Base-by-base conservation (phyloP, 2,329 filamentous ascomycete species). In the Aspergillus brunneoviolaceus region DNA sequence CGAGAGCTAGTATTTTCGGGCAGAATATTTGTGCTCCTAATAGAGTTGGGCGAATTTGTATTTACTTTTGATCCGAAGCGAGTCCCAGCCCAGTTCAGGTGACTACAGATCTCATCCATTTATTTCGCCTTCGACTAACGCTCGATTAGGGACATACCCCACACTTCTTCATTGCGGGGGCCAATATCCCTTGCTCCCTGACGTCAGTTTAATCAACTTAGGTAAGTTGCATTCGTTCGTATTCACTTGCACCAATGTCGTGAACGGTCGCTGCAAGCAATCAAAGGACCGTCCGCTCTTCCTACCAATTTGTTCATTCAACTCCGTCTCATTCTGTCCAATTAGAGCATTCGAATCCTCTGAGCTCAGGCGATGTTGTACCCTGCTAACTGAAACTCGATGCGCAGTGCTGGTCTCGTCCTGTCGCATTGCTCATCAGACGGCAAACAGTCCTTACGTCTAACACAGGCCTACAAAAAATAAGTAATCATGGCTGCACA, bases 401-500 rank as follows among this genome's bases (percentile, higher is more conserved):
- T 45, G 16, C 14, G 16, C 39, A 45, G 39, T 19, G 16, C 39
- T 45, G 5, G 14, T 16, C 33, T 35, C 11, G 33, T 35, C 33
- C 14, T 5, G 33, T 6, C 4, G 10, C 39, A 45, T 45, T 16
- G 39, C 16, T 19, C 39, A 16, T 16, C 16, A 45, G 16, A 45
- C 39, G 16, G 14, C 39, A n/a, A 9, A 16, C 33, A 16, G 33
- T 4, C 33, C 10, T 35, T 12, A 12, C 11, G 11, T 16, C 11
- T 16, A 16, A 35, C 5, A 16, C 33, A 35, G 33, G 33, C 14
- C 33, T 12, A 16, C 39, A 9, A n/a, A 19, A n/a, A 19, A 45
- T 9, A 19, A 55, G 62, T 48, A 59, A 65, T 58, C 65, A 71
- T 88, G 85, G 77, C 76, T 59, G 64, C 71, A 45, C 66, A 67